Conservation (phyloP, 768 basidiomycete genomes). For the Gelatoporia subvermispora region DNA sequence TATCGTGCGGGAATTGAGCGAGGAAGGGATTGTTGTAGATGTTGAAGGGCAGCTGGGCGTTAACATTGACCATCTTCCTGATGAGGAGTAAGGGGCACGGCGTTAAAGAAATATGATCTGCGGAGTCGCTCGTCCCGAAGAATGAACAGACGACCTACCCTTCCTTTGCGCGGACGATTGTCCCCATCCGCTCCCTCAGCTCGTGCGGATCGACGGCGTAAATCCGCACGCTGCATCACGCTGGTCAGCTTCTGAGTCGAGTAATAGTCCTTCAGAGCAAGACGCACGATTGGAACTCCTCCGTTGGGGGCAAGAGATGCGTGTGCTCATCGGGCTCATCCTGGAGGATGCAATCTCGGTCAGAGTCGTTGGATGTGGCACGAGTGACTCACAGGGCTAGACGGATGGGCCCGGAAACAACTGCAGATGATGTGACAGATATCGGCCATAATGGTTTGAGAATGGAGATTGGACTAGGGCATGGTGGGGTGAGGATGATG, state of each 20-base stretch:
- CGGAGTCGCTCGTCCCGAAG: not conserved
- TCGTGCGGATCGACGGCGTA: conserved; percentile 41
- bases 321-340: conserved; percentile 27
- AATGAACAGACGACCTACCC: conserved; percentile 36
- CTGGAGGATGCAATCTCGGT: conserved; percentile 4
- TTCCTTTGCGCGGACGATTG: conserved; percentile 58
- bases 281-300: conserved; percentile 25
- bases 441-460: too few species aligned
- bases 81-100: not conserved
- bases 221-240: conserved; percentile 5
- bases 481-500: too few species aligned
- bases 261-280: not conserved
- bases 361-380: too few species aligned
- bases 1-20: conserved; percentile 9
- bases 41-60: conserved; percentile 57
- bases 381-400: conserved; percentile 1
- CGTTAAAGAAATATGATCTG: not conserved
- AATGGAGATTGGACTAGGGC: too few species aligned
- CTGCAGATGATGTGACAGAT: conserved; percentile 4
- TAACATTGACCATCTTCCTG: conserved; percentile 71
- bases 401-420: conserved; percentile 14
- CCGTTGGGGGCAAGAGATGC: conserved; percentile 26
- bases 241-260: too few species aligned
- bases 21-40: conserved; percentile 38
- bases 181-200: conserved; percentile 44